Evolutionary conservation across 1,284 basidiomycete genomes (phyloP), one percentile per base, ranked within the genome.

Genomic region (Pseudozyma flocculosa): DNA sequence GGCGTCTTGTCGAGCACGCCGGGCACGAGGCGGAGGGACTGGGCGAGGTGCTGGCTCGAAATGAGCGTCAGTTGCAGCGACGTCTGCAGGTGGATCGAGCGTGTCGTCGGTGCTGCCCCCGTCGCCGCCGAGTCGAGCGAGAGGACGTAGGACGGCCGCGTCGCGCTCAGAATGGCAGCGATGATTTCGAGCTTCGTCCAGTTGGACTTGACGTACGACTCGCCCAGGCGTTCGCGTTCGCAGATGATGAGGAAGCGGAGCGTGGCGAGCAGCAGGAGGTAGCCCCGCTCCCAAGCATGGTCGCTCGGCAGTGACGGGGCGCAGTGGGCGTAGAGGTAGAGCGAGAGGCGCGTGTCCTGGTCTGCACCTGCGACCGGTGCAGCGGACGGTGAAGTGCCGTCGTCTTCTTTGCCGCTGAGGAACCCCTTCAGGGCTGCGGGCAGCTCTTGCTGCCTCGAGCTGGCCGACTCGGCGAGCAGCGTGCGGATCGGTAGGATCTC

Each of bases 221-320:
- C 63, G n/a, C 63, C 63, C 0, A 66, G 42, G 1, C 63, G 39
- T 3, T 45, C 36, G 14, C 52, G 52, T 34, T 66, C 63, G 18
- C 54, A 58, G 15, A 59, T 36, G 42, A 66, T 47, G 14, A 66
- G 50, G 24, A 61, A 66, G n/a, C 63, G 51, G 1, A 66, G 47
- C 2, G 23, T 26, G 4, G 23, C 41, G n/a, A 43, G 17, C 23
- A 43, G 26, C 4, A 22, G 41, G 9, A 17, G 8, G 32, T 34
- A 34, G 32, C 4, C 7, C 32, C 15, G 9, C 7, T 34, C 32
- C 41, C 22, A 43, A 5, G n/a, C n/a, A 29, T 8, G 19, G 7
- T 40, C 38, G 15, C 11, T 34, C 11, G 32, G 15, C 32, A 13
- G 3, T 13, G 32, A 34, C 14, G 32, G 11, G 32, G 32, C 32